These are phyloP conservation scores for Petunia hybrid DNA, from an alignment of 305 asterid genomes.

Conservation along the genomic window DNA sequence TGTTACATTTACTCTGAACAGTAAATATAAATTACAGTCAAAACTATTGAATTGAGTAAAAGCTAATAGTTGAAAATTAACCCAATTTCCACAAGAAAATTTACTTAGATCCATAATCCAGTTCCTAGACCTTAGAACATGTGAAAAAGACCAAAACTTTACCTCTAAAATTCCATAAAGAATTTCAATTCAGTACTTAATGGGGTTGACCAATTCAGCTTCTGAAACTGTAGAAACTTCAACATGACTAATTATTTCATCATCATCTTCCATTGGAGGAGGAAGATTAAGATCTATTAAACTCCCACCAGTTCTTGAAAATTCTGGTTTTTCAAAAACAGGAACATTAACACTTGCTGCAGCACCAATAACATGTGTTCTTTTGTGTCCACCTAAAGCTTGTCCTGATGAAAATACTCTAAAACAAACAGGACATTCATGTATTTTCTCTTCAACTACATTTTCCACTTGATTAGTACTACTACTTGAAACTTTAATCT, in stretches of 20 bases:
- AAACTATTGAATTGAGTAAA: constrained; percentile 29
- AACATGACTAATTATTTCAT: constrained; percentile 53
- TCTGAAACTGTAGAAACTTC: constrained; percentile 67
- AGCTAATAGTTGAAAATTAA: constrained; percentile 10
- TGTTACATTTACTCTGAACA: constrained; percentile 42
- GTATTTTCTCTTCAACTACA: constrained; percentile 53
- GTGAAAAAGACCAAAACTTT: constrained; percentile 25
- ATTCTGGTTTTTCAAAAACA: constrained; percentile 31
- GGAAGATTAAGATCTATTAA: constrained; percentile 89
- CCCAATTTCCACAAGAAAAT: constrained; percentile 32
- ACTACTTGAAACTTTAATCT: constrained; percentile 42
- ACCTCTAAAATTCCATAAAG: neutral
- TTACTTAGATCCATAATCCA: constrained; percentile 30
- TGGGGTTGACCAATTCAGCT: constrained; percentile 52
- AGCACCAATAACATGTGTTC: constrained; percentile 67
- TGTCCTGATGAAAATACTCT: constrained; percentile 86
- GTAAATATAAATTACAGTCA: constrained; percentile 40
- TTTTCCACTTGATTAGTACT: constrained; percentile 22
- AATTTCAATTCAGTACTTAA: constrained; percentile 33
- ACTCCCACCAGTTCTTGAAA: constrained; percentile 46
- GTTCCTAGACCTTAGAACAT: constrained; percentile 31
- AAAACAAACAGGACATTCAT: constrained; percentile 78
- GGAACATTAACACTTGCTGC: constrained; percentile 33
- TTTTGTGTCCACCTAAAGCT: constrained; percentile 93
- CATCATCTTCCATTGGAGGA: constrained; percentile 73